Percentiles rank a stretch among this genome's conserved stretches.
Conservation (phyloP, 176 grass and related monocot genomes). For the Oryza glaberrima region DNA sequence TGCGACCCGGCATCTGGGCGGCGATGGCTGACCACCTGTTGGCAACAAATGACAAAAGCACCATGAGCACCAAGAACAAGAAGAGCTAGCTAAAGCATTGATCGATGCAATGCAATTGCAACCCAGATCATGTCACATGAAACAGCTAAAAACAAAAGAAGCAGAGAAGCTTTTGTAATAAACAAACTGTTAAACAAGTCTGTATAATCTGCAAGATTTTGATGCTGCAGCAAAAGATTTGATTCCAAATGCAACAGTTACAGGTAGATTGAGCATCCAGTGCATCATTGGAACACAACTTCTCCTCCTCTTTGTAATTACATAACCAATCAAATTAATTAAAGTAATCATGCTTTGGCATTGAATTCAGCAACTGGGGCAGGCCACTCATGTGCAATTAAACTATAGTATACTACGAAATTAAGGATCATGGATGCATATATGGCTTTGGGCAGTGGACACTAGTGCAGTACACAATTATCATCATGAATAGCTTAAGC, state of each 20-base stretch:
- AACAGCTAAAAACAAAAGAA: neutral
- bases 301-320: neutral
- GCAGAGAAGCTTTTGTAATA: neutral
- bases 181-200: constrained; percentile 1
- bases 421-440: constrained; percentile 22
- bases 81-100: neutral
- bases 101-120: neutral
- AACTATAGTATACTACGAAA: neutral
- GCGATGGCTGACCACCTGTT: constrained; percentile 64
- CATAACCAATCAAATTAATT: constrained; percentile 1
- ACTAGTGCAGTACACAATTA: neutral
- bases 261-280: neutral
- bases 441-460: constrained; percentile 18
- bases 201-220: neutral
- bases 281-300: constrained; percentile 1
- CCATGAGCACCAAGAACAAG: neutral
- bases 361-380: constrained; percentile 35
- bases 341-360: neutral
- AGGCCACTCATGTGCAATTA: constrained; percentile 43
- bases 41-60: neutral
- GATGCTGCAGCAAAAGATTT: constrained; percentile 46
- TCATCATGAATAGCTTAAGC: neutral
- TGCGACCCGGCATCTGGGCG: constrained; percentile 58
- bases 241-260: constrained; percentile 31
- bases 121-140: neutral